phyloP scores from a whole-genome alignment of 768 basidiomycete species.

The Tephrocybe rancida region DNA sequence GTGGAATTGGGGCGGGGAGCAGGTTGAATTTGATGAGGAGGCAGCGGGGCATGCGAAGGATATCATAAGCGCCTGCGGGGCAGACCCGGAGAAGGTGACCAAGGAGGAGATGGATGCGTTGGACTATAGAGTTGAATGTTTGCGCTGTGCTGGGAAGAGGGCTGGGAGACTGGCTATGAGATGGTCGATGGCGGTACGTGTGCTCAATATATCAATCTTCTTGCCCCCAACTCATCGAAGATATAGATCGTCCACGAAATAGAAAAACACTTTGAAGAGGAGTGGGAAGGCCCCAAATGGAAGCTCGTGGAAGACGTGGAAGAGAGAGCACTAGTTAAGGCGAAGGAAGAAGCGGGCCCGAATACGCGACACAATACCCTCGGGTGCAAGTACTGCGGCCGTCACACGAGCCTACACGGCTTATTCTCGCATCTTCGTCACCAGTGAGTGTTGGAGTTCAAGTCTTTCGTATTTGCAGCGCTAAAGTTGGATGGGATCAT shows the following conservation, averaged over 20 bases:
- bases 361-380: background rate
- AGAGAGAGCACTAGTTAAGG: background rate
- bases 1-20: slow-evolving; percentile 24
- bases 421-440: background rate
- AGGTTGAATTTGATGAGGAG: slow-evolving; percentile 29
- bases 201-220: background rate
- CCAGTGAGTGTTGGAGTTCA: background rate
- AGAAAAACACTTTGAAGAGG: background rate
- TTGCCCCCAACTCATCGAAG: background rate
- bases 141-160: slow-evolving; percentile 23
- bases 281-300: background rate
- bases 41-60: slow-evolving; percentile 22
- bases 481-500: background rate
- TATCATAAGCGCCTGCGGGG: slow-evolving; percentile 26
- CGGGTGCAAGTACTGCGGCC: background rate
- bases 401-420: no score
- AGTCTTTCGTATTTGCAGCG: background rate
- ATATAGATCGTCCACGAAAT: slow-evolving; percentile 2
- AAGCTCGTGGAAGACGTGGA: background rate
- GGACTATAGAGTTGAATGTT: slow-evolving; percentile 30
- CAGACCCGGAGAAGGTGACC: slow-evolving; percentile 26
- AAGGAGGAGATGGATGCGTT: slow-evolving; percentile 25
- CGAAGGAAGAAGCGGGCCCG: background rate
- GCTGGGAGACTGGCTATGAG: slow-evolving; percentile 27
- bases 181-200: slow-evolving; percentile 33